These are phyloP conservation scores for Otatea glauca DNA, from an alignment of 176 grass and related monocot genomes.

Conservation along the genomic window DNA sequence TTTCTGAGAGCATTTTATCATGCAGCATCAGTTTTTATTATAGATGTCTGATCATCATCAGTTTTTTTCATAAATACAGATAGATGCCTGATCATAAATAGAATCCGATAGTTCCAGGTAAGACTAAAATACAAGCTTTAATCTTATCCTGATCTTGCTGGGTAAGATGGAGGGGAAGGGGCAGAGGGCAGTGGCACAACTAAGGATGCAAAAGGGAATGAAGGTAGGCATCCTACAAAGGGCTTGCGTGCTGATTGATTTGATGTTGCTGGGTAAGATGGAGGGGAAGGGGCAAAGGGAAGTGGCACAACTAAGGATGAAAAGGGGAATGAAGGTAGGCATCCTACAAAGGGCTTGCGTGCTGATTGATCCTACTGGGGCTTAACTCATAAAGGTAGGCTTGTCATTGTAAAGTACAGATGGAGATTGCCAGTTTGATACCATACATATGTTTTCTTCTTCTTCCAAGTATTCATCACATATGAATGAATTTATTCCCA, in stretches of 20 bases:
- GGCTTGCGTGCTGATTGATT: neutral
- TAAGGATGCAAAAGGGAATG: neutral
- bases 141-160: neutral
- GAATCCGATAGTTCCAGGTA: neutral
- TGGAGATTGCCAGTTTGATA: neutral
- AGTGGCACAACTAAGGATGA: neutral
- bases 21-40: neutral
- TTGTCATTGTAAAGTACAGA: neutral
- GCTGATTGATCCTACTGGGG: neutral
- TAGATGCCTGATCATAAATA: neutral
- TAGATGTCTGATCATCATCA: neutral
- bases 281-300: neutral
- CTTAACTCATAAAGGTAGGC: neutral
- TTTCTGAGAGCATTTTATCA: neutral
- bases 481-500: neutral
- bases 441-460: neutral
- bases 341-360: neutral
- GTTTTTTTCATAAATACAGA: neutral
- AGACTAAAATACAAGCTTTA: neutral
- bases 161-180: neutral
- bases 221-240: neutral
- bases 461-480: neutral
- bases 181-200: neutral
- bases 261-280: neutral
- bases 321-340: neutral